These are phyloP conservation scores for Blepharisma japonicum DNA, from an alignment of 73 alveolate genomes.

Conservation along the genomic window DNA sequence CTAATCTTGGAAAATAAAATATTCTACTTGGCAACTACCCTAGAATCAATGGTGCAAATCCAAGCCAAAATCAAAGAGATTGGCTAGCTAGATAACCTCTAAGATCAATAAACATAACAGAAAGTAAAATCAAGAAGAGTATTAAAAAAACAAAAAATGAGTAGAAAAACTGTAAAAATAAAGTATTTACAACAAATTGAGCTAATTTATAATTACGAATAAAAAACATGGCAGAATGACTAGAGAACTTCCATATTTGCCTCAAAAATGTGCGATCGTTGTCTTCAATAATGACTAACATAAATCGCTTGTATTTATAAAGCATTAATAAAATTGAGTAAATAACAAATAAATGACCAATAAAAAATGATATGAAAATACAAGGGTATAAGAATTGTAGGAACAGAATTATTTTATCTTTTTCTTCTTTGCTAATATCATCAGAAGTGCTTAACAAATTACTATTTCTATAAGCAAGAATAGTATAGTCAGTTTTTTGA, in stretches of 20 bases:
- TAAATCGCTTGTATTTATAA: not conserved
- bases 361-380: not conserved
- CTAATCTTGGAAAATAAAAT: slow-evolving; percentile 5
- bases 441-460: not conserved
- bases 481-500: not conserved
- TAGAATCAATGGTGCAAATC: not conserved
- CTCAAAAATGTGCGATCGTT: not conserved
- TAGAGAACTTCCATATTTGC: not conserved
- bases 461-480: not conserved
- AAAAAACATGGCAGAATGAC: not conserved
- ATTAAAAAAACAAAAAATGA: not conserved
- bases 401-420: not conserved
- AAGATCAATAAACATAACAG: not conserved
- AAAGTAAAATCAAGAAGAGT: not conserved
- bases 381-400: slow-evolving; percentile 1
- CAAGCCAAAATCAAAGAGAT: not conserved
- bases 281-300: not conserved
- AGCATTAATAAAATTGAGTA: not conserved
- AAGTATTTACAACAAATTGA: slow-evolving; percentile 16
- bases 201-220: not conserved
- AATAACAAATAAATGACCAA: not conserved
- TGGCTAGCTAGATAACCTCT: not conserved
- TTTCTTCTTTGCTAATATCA: not conserved
- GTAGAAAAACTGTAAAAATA: not conserved
- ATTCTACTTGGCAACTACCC: not conserved